Base-by-base conservation (phyloP, 352 stramenopile species). In the Globisporangium echinulatum region DNA sequence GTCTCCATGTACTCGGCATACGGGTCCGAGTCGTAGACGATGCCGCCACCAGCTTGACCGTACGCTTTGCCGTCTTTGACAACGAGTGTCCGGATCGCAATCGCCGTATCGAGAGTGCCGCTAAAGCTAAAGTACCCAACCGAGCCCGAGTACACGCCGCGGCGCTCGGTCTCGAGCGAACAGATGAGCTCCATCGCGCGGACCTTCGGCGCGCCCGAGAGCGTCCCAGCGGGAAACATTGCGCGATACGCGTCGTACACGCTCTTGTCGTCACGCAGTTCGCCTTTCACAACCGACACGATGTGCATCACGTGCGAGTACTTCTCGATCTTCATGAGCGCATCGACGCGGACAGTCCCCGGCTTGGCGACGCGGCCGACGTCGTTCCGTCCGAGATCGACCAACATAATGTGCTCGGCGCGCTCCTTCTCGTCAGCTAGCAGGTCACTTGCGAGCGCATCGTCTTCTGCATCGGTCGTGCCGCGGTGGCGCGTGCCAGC, bases 271-370 rank as follows among this genome's bases (percentile, higher is more conserved):
- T 86, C 63, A 8, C 81, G 79, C 50, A 96, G 61, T 39, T 85
- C 63, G 51, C 87, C 87, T 70, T 91, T 95, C 44, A 96, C 87
- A 19, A 94, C 83, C 40, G 85, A 95, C 55, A 95, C 85, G 60
- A 96, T 95, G 73, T 96, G 87, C 84, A 96, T 96, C 62, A 96
- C 87, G 62, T 96, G 87, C 57, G 85, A 95, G 75, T 96, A 96
- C 71, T 93, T 92, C 58, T 96, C 87, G 56, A 96, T 93, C 69
- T 92, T 75, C 87, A 96, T 95, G 58, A 96, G 79, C 53, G 72
- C 71, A 59, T 96, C 84, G 33, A 96, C 85, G 7, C 75, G 80
- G 40, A 96, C 87, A 1, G 82, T 77, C 9, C 87, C 87, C 2
- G 87, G 85, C 62, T 75, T 84, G 40, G 84, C 84, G 15, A 97